phyloP scores from a whole-genome alignment of 805 yeast genomes.

The Barnettozyma californica region DNA sequence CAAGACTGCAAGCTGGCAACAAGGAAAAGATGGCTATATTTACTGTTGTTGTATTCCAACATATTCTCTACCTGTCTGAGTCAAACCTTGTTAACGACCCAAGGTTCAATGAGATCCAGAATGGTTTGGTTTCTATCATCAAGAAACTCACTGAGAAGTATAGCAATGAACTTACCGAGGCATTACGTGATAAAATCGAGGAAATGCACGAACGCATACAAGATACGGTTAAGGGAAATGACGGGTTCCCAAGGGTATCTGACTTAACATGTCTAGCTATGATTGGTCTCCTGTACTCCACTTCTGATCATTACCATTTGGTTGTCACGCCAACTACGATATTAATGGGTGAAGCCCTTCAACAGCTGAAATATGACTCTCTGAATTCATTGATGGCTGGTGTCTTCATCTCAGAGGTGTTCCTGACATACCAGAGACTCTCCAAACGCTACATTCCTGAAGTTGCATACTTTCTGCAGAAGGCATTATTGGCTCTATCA shows the following conservation, averaged over 20 bases:
- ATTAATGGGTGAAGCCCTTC: slow-evolving; percentile 64
- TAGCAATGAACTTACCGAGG: slow-evolving; percentile 57
- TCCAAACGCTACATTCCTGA: slow-evolving; percentile 86
- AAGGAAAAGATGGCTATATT: slow-evolving; percentile 65
- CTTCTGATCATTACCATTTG: slow-evolving; percentile 93
- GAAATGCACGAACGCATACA: slow-evolving; percentile 50
- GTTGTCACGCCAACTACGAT: slow-evolving; percentile 81
- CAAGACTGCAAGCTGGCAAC: slow-evolving; percentile 76
- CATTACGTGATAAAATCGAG: slow-evolving; percentile 51
- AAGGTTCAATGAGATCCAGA: slow-evolving; percentile 32
- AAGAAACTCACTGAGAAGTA: slow-evolving; percentile 60
- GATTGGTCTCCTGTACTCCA: slow-evolving; percentile 78
- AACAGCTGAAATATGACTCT: slow-evolving; percentile 39
- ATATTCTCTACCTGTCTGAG: slow-evolving; percentile 47
- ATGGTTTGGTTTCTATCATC: slow-evolving; percentile 40
- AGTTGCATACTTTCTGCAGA: slow-evolving; percentile 51
- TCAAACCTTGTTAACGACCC: slow-evolving; percentile 31
- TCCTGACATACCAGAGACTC: slow-evolving; percentile 68
- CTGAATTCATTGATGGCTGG: slow-evolving; percentile 50
- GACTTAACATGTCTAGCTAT: slow-evolving; percentile 67
- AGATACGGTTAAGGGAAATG: slow-evolving; percentile 23
- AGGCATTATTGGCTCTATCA: slow-evolving; percentile 42
- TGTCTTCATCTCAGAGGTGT: slow-evolving; percentile 56
- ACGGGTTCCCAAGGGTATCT: slow-evolving; percentile 34
- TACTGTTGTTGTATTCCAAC: slow-evolving; percentile 58